phyloP scores from a whole-genome alignment of 345 rosid genomes.

The Conringia planisiliqua region DNA sequence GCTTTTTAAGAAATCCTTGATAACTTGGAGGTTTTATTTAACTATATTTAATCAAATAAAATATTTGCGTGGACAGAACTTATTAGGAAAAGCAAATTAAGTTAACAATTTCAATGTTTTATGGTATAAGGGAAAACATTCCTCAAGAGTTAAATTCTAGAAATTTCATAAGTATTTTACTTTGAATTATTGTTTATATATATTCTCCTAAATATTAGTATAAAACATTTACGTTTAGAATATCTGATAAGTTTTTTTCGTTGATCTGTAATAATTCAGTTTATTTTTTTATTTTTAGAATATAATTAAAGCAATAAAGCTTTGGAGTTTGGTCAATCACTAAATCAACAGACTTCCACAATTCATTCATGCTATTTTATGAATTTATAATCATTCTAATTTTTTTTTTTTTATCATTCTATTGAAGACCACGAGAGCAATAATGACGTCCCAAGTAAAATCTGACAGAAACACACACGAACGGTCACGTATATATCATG shows the following conservation, averaged over 20 bases:
- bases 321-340: background rate
- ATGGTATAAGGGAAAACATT: background rate
- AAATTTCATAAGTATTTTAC: background rate
- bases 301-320: background rate
- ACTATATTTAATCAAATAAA: background rate
- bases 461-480: constrained; percentile 1
- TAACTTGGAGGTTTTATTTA: background rate
- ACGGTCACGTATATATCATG: background rate
- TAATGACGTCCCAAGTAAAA: background rate
- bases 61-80: background rate
- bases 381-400: background rate
- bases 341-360: background rate
- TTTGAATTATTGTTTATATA: background rate
- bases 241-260: background rate
- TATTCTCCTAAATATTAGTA: background rate
- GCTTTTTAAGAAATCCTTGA: background rate
- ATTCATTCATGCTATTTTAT: background rate
- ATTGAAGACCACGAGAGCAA: background rate
- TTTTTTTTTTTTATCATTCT: background rate
- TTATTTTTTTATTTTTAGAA: background rate
- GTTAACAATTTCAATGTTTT: background rate
- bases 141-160: background rate
- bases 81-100: background rate
- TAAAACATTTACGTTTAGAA: too few species aligned
- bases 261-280: background rate